phyloP scores from a whole-genome alignment of 257 asterid species.

The Nicotiana benthamiana region DNA sequence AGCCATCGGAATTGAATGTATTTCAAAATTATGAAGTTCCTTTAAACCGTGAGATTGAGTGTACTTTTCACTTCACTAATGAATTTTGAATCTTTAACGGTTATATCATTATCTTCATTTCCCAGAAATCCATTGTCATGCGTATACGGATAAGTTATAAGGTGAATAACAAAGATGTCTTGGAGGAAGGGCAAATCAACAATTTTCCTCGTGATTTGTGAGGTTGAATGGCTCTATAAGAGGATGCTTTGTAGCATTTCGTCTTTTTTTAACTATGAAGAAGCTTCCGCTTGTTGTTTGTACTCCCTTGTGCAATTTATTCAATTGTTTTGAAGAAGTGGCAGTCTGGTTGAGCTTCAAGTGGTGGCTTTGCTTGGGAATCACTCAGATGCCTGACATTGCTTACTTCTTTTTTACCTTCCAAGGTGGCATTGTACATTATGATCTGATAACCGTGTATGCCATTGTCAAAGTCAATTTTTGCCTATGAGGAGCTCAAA shows the following conservation, averaged over 20 bases:
- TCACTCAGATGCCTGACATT: constrained; percentile 15
- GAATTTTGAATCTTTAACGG: neutral
- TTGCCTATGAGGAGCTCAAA: constrained; percentile 26
- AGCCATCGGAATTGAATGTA: neutral
- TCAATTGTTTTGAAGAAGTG: constrained; percentile 17
- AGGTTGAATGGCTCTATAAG: constrained; percentile 6
- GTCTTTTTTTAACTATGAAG: constrained; percentile 4
- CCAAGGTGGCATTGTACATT: constrained; percentile 42
- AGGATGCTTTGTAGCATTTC: constrained; percentile 7
- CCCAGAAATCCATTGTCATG: constrained; percentile 89
- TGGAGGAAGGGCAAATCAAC: constrained; percentile 92
- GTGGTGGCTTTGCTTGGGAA: constrained; percentile 10
- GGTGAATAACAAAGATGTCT: constrained; percentile 55
- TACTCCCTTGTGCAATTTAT: constrained; percentile 17
- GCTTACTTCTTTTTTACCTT: constrained; percentile 12
- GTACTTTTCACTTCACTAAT: neutral
- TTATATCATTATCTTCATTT: constrained; percentile 10
- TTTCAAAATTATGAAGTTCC: neutral
- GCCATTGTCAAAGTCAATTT: constrained; percentile 23
- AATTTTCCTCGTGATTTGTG: constrained; percentile 72
- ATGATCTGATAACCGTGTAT: constrained; percentile 19
- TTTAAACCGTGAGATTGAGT: neutral
- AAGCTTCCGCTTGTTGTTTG: constrained; percentile 19
- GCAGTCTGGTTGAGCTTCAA: constrained; percentile 13
- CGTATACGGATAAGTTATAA: constrained; percentile 77